Conservation (phyloP, 129 eudicot genomes). For the Cynara cardunculus region DNA sequence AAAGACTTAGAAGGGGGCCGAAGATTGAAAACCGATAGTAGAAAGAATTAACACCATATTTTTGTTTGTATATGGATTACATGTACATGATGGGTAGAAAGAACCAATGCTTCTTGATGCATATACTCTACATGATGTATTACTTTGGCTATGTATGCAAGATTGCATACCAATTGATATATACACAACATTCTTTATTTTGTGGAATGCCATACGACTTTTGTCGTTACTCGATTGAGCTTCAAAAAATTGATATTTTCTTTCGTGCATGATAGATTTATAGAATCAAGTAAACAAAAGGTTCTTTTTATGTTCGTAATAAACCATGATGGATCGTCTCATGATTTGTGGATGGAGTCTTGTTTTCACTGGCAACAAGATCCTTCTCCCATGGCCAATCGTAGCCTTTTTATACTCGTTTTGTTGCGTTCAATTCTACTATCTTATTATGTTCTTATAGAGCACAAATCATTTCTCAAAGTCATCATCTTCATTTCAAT, state of each 20-base stretch:
- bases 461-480: too few relatives aligned
- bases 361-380: too few relatives aligned
- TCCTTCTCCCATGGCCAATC: too few relatives aligned
- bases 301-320: too few relatives aligned
- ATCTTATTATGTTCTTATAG: too few relatives aligned
- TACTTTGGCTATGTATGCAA: neutral
- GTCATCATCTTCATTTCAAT: too few relatives aligned
- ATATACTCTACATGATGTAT: neutral
- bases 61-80: neutral
- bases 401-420: too few relatives aligned
- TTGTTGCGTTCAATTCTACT: too few relatives aligned
- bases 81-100: neutral
- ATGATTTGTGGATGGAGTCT: too few relatives aligned
- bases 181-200: neutral
- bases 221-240: neutral
- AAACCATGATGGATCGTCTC: too few relatives aligned
- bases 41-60: neutral
- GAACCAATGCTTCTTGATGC: neutral
- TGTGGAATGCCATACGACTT: neutral
- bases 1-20: neutral
- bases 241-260: neutral
- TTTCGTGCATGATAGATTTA: neutral
- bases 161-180: neutral
- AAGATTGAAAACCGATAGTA: neutral
- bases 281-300: neutral